Percentiles rank a stretch among this genome's conserved stretches.
These are phyloP conservation scores for Xylaria nigripes DNA, from an alignment of 495 filamentous ascomycete species.

Conservation along the genomic window DNA sequence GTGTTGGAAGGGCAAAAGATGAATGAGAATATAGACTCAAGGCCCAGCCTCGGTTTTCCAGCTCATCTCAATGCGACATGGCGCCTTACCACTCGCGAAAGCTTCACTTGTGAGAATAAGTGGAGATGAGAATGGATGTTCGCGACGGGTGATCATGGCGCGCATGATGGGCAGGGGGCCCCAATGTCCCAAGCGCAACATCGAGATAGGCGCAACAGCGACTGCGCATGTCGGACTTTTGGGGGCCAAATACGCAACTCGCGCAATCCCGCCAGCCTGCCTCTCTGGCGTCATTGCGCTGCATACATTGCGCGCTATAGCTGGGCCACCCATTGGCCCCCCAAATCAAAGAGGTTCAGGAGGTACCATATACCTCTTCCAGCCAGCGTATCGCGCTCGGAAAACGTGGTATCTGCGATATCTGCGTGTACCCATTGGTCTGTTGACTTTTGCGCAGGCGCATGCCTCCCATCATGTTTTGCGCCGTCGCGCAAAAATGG, in stretches of 20 bases:
- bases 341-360: no score
- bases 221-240: background rate
- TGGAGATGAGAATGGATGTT: background rate
- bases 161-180: no score
- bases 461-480: conserved; percentile 23
- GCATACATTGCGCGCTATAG: background rate
- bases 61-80: background rate
- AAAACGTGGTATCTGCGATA: background rate
- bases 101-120: background rate
- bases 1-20: background rate
- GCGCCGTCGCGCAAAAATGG: conserved; percentile 23
- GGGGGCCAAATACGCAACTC: background rate
- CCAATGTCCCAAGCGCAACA: conserved; percentile 1
- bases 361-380: background rate
- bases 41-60: background rate
- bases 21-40: background rate
- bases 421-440: background rate
- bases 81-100: background rate
- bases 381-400: background rate
- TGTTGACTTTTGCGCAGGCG: conserved; percentile 7
- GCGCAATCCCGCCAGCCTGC: conserved; percentile 2
- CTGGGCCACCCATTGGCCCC: background rate
- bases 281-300: background rate
- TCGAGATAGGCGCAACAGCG: background rate
- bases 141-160: no score